Evolutionary conservation across 2,329 filamentous ascomycete species (phyloP).

Genomic region (Monilinia fructicola): DNA sequence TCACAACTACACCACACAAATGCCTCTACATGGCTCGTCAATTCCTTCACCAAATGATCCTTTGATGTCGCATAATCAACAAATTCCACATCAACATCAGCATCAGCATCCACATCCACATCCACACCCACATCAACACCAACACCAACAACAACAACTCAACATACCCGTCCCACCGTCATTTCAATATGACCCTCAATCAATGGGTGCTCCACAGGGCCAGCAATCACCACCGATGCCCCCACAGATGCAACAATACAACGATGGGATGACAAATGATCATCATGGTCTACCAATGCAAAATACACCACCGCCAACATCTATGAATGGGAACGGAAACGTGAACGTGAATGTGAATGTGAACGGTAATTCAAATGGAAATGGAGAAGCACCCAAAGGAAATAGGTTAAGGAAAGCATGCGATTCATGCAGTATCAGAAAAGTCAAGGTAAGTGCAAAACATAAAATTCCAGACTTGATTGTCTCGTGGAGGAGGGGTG

Average conservation of each 20-base stretch:
- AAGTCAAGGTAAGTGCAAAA: constrained; percentile 48
- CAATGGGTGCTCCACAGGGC: constrained; percentile 24
- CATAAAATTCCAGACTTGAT: constrained; percentile 10
- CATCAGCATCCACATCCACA: constrained; percentile 18
- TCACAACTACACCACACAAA: constrained; percentile 16
- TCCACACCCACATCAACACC: constrained; percentile 24
- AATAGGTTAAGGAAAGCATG: constrained; percentile 51
- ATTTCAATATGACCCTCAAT: constrained; percentile 25
- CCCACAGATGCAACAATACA: constrained; percentile 26
- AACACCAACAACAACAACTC: constrained; percentile 24
- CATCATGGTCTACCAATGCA: constrained; percentile 26
- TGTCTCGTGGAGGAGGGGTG: not conserved
- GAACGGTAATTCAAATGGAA: constrained; percentile 18
- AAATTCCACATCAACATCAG: constrained; percentile 24
- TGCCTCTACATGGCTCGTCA: constrained; percentile 22
- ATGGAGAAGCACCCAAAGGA: constrained; percentile 35
- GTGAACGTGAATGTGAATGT: not conserved
- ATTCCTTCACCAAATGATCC: constrained; percentile 21
- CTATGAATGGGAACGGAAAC: constrained; percentile 25
- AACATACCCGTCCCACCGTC: constrained; percentile 17
- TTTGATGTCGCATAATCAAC: constrained; percentile 22
- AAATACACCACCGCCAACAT: constrained; percentile 21
- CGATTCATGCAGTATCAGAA: constrained; percentile 53
- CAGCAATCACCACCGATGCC: constrained; percentile 27
- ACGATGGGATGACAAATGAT: constrained; percentile 29